Conservation (phyloP, 1,139 yeast species). For the Meyerozyma smithsonii region DNA sequence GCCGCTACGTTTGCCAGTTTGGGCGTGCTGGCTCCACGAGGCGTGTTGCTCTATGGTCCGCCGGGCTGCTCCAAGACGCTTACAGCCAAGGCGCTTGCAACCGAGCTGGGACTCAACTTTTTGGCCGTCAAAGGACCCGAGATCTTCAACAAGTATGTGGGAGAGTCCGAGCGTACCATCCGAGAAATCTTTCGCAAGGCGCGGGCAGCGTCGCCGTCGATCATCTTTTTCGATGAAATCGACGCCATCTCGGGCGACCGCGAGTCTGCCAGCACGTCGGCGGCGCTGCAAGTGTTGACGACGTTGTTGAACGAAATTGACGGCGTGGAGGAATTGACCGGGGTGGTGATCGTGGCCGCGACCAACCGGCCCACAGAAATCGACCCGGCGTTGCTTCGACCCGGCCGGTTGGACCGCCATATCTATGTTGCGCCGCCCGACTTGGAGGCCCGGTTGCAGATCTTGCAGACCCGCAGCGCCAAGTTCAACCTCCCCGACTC, state of each 20-base stretch:
- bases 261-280: constrained; percentile 53
- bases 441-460: constrained; percentile 67
- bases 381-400: constrained; percentile 86
- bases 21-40: constrained; percentile 89
- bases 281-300: constrained; percentile 82
- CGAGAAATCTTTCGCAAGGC: constrained; percentile 90
- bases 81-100: constrained; percentile 91
- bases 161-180: constrained; percentile 86
- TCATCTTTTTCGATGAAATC: constrained; percentile 90
- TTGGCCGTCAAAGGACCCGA: constrained; percentile 96
- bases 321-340: constrained; percentile 91
- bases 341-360: constrained; percentile 91
- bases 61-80: constrained; percentile 96
- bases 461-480: constrained; percentile 60
- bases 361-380: constrained; percentile 92
- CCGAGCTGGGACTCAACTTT: constrained; percentile 90
- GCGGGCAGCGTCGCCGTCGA: constrained; percentile 88
- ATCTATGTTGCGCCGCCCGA: constrained; percentile 93
- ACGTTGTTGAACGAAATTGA: constrained; percentile 90
- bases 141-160: constrained; percentile 88
- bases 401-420: constrained; percentile 91
- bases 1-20: constrained; percentile 68
- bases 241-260: constrained; percentile 86
- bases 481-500: constrained; percentile 51
- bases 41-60: constrained; percentile 87